Conservation (phyloP, 148 eudicot genomes). For the Camellia sinensis region DNA sequence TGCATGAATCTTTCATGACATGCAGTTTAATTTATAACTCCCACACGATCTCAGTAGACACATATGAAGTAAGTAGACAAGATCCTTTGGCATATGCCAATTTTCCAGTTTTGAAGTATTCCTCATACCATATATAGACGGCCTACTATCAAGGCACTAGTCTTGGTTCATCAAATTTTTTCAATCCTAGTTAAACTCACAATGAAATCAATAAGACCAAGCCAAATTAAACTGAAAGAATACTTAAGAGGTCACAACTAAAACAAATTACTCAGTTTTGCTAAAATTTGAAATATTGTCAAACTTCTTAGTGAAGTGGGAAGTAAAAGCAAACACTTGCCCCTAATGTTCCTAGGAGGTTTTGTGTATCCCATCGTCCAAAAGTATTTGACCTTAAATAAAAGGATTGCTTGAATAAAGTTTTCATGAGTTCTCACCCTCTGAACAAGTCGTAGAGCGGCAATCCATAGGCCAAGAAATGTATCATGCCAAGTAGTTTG, state of each 20-base stretch:
- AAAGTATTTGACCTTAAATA: not conserved
- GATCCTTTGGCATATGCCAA: not conserved
- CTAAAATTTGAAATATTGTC: not conserved
- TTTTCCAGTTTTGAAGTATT: constrained; percentile 5
- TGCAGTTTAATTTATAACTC: not conserved
- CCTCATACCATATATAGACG: not conserved
- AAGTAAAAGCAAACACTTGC: not conserved
- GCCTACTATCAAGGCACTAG: not conserved
- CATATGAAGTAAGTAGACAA: not conserved
- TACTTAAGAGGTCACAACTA: not conserved
- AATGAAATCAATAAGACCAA: not conserved
- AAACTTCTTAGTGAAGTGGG: constrained; percentile 4
- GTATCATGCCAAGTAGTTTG: constrained; percentile 83
- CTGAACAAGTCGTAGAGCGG: constrained; percentile 87
- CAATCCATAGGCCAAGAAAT: constrained; percentile 81
- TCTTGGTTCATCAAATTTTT: not conserved
- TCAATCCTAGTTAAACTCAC: not conserved
- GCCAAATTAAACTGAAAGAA: not conserved
- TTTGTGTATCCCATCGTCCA: not conserved
- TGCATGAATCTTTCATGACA: not conserved
- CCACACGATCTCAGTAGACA: not conserved
- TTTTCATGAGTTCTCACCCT: constrained; percentile 49
- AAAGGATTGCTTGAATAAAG: not conserved
- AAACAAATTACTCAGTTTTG: not conserved
- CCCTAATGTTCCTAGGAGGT: not conserved